Evolutionary conservation across 2,329 filamentous ascomycete genomes (phyloP), one percentile per base, ranked within the genome.

Genomic region (Epichloe aotearoae): DNA sequence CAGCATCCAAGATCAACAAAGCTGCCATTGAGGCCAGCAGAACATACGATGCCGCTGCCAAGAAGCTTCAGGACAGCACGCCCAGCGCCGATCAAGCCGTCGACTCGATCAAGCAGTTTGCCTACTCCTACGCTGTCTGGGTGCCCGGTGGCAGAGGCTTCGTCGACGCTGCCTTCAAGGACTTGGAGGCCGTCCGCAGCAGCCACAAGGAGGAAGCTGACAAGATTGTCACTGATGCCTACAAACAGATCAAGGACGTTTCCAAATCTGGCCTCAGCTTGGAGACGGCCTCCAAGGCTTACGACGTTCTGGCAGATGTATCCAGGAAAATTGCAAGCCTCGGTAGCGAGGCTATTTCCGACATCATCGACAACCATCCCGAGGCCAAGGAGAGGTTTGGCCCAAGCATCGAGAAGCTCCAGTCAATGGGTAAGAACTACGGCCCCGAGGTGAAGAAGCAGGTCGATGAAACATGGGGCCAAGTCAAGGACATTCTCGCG

Each of bases 401-500:
- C 14, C 80, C 77, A 11, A 81, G 77, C 57, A 66, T 86, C 43
- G 77, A 86, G 47, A 76, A 85, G 62, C 69, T 89, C 47, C 85
- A 86, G 73, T 65, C 80, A 56, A 74, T 87, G 65, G 80, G 80
- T 26, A 77, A 87, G 14, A 71, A 80, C 53, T 84, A 84, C 59
- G 86, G 86, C 0, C 85, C 84, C 0, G 82, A 88, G 61, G 84
- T 83, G 0, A 86, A 88, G 75, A 82, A 88, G 73, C 76, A 86
- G 64, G 76, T 85, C 5, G 82, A 88, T 50, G 73, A 83, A 65
- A 86, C 84, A 1, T 88, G 83, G 77, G 63, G 74, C 30, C 75
- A 88, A 63, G 69, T 86, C 56, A 74, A 73, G 57, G 78, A 84
- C 39, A 74, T 88, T 46, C 62, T 85, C 50, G 75, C 79, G 73